Percentiles rank a stretch among this genome's conserved stretches.
Conservation (phyloP, 163 green algal species). For the Volvox carteri region DNA sequence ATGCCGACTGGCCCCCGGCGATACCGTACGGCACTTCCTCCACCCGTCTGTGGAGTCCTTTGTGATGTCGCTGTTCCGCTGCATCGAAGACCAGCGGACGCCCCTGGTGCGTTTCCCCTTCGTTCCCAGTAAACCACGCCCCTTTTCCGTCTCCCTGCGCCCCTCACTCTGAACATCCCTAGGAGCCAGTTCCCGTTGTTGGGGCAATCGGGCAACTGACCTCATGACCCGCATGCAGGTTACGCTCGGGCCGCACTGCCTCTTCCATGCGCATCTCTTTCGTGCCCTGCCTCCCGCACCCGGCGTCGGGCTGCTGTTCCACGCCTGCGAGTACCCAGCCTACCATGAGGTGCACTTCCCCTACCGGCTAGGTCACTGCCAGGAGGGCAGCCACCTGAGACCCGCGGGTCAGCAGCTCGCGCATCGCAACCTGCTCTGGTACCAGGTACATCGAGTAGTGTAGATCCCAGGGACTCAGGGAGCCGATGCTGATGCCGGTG, state of each 20-base stretch:
- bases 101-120: conserved; percentile 5
- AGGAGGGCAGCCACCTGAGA: conserved; percentile 28
- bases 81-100: conserved; percentile 23
- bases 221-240: conserved; percentile 44
- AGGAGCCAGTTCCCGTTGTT: too few relatives aligned
- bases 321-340: conserved; percentile 51
- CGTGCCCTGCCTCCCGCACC: background rate
- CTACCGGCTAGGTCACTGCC: conserved; percentile 55
- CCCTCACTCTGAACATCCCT: too few relatives aligned
- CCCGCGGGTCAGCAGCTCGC: background rate
- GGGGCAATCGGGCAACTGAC: too few relatives aligned
- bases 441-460: background rate
- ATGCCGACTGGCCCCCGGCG: background rate
- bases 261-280: conserved; percentile 64
- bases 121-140: background rate
- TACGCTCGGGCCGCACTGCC: conserved; percentile 41
- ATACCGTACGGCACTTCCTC: background rate
- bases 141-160: background rate
- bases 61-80: conserved; percentile 8
- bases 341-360: conserved; percentile 27
- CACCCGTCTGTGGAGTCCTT: background rate
- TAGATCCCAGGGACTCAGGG: too few relatives aligned
- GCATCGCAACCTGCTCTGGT: conserved; percentile 56
- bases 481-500: too few relatives aligned
- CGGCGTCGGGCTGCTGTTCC: conserved; percentile 55